phyloP scores from a whole-genome alignment of 1,139 yeast species.

The Arxiozyma telluris region DNA sequence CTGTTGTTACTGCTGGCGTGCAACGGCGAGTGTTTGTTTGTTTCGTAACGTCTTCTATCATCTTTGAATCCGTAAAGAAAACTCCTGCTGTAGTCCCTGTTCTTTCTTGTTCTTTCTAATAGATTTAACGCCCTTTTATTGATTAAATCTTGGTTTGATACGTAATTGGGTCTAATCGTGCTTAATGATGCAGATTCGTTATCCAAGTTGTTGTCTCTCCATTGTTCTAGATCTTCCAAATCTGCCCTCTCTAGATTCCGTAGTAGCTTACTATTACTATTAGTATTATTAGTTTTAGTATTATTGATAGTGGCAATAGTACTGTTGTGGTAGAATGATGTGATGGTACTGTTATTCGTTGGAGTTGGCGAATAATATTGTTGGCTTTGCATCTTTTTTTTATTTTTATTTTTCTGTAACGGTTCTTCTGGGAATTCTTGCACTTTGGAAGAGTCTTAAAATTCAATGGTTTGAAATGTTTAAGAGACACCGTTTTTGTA shows the following conservation, averaged over 20 bases:
- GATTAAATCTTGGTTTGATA: constrained; percentile 18
- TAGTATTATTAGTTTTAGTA: no score
- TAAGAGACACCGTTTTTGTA: no score
- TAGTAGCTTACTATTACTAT: no score
- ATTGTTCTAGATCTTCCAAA: no score
- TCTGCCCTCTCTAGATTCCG: no score
- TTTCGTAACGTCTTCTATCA: constrained; percentile 17
- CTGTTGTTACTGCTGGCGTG: not conserved
- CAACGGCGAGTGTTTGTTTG: not conserved
- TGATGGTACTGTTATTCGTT: not conserved
- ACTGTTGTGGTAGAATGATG: not conserved
- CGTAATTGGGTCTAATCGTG: not conserved
- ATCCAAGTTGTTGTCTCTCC: not conserved
- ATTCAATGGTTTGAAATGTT: no score
- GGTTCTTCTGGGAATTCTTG: no score
- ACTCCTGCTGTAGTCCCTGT: constrained; percentile 10
- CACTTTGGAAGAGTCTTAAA: no score
- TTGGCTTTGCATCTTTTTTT: constrained; percentile 11
- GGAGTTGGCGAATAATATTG: constrained; percentile 2
- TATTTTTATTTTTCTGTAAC: no score
- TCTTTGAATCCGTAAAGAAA: constrained; percentile 13
- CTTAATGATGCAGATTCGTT: not conserved
- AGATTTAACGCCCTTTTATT: constrained; percentile 25
- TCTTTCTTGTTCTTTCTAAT: constrained; percentile 26
- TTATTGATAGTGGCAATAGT: not conserved